Percentiles rank a stretch among this genome's conserved stretches.
These are phyloP conservation scores for Beauveria rudraprayagi DNA, from an alignment of 2,329 filamentous ascomycete species.

Conservation along the genomic window DNA sequence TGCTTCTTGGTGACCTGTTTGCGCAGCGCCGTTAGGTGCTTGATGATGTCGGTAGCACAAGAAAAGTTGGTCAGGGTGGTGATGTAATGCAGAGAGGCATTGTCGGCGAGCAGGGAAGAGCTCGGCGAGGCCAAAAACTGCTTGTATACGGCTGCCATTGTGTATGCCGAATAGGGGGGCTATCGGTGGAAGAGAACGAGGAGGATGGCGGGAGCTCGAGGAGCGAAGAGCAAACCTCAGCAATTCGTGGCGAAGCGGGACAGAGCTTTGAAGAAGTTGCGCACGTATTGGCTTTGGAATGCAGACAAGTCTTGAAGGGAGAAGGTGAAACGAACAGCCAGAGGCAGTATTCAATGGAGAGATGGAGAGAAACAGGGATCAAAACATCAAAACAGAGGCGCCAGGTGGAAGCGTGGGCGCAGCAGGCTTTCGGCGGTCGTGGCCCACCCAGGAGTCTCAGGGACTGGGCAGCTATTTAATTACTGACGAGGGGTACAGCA, in stretches of 20 bases:
- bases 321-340: neutral
- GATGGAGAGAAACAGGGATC: conserved; percentile 9
- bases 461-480: neutral
- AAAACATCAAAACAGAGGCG: conserved; percentile 7
- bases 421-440: conserved; percentile 1
- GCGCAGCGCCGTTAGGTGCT: conserved; percentile 65
- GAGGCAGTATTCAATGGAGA: neutral
- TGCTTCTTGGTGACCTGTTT: conserved; percentile 76
- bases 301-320: neutral
- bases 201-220: neutral
- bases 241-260: neutral
- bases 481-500: neutral
- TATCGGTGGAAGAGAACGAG: neutral
- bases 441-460: neutral
- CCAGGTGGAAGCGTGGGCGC: conserved; percentile 1
- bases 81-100: conserved; percentile 76
- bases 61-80: conserved; percentile 72
- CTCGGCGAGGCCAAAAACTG: conserved; percentile 63
- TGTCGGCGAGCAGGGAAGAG: conserved; percentile 52
- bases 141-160: conserved; percentile 52
- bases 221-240: neutral
- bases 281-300: neutral
- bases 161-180: conserved; percentile 14
- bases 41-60: conserved; percentile 68
- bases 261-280: neutral